Evolutionary conservation across 1,284 basidiomycete genomes (phyloP), one percentile per base, ranked within the genome.

Genomic region (Amylostereum areolatum): DNA sequence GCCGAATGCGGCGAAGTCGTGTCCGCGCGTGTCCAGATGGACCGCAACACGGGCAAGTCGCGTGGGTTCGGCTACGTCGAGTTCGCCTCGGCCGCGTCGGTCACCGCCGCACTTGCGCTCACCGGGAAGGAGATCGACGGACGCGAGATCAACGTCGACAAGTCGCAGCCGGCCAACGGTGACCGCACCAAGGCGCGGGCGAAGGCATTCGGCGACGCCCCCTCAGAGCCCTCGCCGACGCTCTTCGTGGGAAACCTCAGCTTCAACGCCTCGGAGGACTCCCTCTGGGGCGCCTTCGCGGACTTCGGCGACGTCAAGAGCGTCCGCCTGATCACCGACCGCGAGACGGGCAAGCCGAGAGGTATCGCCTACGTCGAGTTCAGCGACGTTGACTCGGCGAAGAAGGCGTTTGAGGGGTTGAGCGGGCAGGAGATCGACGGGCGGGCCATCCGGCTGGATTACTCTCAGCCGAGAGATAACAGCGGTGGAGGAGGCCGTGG

Each of bases 311-410:
- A 89, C 55, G 83, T 97, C 48, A 89, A 91, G 70, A 88, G 76
- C 59, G 92, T 99, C 45, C 82, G 95, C 55, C 72, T 99, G 49
- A 94, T 95, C 30, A 98, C 94, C 47, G 95, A 99, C 68, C 79
- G 90, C 53, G 97, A 99, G 51, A 81, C 89, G 4, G 94, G 92
- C 43, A 80, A 79, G 56, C 85, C 92, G 50, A 99, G 98, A 72
- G 97, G 97, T 62, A 99, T 96, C 69, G 97, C 86, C 43, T 99
- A 99, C 71, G 89, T 98, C 65, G 93, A 97, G 69, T 97, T 95
- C 67, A 82, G 83, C 55, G 83, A 88, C 57, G 65, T 92, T 46
- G 89, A 86, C 42, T 72, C 80, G 55, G 92, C 97, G 10, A 86
- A 86, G 69, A 86, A 85, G 65, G 97, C 96, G 4, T 80, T 85